Evolutionary conservation across 345 rosid species (phyloP).

Genomic region (Psidium friedrichsthalianum): DNA sequence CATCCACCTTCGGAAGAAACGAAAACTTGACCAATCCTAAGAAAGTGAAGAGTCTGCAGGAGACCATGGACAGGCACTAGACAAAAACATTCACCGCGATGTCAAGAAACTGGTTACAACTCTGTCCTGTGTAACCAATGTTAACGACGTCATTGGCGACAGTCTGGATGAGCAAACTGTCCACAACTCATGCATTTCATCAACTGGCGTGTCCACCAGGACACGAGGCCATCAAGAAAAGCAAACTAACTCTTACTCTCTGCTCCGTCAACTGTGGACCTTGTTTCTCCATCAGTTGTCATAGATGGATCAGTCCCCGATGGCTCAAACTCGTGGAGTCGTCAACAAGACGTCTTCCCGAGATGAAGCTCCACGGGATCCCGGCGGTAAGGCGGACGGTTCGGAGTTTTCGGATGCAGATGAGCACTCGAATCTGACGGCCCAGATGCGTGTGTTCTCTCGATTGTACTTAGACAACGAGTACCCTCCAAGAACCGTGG

Average conservation of each 20-base stretch:
- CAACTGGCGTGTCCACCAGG: background rate
- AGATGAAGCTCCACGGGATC: background rate
- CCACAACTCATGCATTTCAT: background rate
- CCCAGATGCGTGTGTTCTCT: background rate
- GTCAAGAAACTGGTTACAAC: constrained; percentile 3
- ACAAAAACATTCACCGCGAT: constrained; percentile 4
- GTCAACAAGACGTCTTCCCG: background rate
- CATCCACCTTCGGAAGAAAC: constrained; percentile 22
- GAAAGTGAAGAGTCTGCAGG: background rate
- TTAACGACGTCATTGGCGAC: background rate
- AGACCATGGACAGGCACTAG: constrained; percentile 2
- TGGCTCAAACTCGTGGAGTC: background rate
- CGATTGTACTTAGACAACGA: background rate
- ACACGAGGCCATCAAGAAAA: background rate
- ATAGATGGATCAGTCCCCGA: background rate
- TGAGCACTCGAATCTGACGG: background rate
- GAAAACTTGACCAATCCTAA: constrained; percentile 10
- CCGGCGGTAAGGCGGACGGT: background rate
- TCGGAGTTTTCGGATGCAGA: background rate
- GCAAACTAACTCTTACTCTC: background rate
- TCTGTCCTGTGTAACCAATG: background rate
- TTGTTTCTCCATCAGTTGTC: background rate
- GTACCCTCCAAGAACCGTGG: background rate
- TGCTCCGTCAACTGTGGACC: background rate
- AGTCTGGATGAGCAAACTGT: background rate